phyloP scores from a whole-genome alignment of 169 alveolate species.

The Plasmodium gonderi region DNA sequence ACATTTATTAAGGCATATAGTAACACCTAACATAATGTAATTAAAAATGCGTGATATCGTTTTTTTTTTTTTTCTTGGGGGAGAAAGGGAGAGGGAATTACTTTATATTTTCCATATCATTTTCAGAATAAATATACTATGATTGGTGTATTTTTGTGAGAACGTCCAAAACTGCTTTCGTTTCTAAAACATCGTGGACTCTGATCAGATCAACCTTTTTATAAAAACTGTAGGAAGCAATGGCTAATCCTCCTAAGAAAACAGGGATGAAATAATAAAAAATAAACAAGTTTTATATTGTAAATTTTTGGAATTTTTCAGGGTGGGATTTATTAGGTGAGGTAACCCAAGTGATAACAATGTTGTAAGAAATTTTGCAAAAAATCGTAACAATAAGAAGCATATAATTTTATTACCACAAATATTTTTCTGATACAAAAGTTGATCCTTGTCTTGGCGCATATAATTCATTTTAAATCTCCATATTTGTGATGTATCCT shows the following conservation, averaged over 20 bases:
- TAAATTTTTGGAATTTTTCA: no score
- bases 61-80: no score
- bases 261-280: not conserved
- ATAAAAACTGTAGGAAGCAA: constrained; percentile 47
- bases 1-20: not conserved
- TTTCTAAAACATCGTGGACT: constrained; percentile 65
- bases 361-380: no score
- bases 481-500: constrained; percentile 8
- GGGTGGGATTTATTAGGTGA: no score
- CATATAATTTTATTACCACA: constrained; percentile 35
- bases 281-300: no score
- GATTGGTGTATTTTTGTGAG: constrained; percentile 20
- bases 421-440: constrained; percentile 46
- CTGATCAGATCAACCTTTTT: constrained; percentile 66
- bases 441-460: constrained; percentile 51
- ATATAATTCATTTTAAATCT: constrained; percentile 12
- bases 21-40: not conserved
- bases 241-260: constrained; percentile 44
- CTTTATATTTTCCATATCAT: not conserved
- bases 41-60: not conserved
- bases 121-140: not conserved
- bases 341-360: no score
- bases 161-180: constrained; percentile 52
- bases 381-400: no score
- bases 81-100: not conserved